Evolutionary conservation across 2,329 filamentous ascomycete genomes (phyloP).

Genomic region (Alternaria brassicae): DNA sequence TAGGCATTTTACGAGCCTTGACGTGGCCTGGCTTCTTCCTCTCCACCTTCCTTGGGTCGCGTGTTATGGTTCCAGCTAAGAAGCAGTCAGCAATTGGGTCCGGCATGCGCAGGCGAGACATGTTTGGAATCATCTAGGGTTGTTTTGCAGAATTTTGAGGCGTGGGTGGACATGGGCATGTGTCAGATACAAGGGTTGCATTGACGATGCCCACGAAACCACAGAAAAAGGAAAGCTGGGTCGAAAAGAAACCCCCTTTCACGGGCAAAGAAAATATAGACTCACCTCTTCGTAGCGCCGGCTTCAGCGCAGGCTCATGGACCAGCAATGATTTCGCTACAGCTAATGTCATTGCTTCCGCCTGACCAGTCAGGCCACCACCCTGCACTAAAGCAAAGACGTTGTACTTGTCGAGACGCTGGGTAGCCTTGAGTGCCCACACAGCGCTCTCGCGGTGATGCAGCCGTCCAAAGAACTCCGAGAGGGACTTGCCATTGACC

Average conservation of each 20-base stretch:
- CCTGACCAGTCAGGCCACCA: conserved; percentile 92
- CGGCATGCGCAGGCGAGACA: conserved; percentile 15
- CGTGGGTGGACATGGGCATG: conserved; percentile 5
- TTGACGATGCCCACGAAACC: conserved; percentile 1
- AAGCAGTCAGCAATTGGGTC: conserved; percentile 53
- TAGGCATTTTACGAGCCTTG: conserved; percentile 97
- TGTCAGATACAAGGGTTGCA: conserved; percentile 3
- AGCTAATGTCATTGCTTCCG: conserved; percentile 90
- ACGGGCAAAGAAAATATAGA: conserved; percentile 24
- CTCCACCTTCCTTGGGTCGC: conserved; percentile 90
- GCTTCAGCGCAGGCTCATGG: conserved; percentile 92
- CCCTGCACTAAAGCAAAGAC: conserved; percentile 85
- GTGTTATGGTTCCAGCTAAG: conserved; percentile 87
- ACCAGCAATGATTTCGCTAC: conserved; percentile 86
- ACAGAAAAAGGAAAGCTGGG: not conserved
- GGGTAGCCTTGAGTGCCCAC: conserved; percentile 85
- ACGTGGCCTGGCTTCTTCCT: conserved; percentile 96
- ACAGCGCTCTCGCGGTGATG: conserved; percentile 95
- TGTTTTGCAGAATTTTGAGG: conserved; percentile 13
- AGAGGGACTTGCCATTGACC: conserved; percentile 87
- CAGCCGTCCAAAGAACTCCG: conserved; percentile 80
- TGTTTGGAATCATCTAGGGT: conserved; percentile 13
- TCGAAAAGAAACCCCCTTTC: not conserved
- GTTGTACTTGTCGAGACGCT: conserved; percentile 94
- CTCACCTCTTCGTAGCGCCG: conserved; percentile 86